These are phyloP conservation scores for Metschnikowia similis DNA, from an alignment of 805 yeast genomes.

Conservation along the genomic window DNA sequence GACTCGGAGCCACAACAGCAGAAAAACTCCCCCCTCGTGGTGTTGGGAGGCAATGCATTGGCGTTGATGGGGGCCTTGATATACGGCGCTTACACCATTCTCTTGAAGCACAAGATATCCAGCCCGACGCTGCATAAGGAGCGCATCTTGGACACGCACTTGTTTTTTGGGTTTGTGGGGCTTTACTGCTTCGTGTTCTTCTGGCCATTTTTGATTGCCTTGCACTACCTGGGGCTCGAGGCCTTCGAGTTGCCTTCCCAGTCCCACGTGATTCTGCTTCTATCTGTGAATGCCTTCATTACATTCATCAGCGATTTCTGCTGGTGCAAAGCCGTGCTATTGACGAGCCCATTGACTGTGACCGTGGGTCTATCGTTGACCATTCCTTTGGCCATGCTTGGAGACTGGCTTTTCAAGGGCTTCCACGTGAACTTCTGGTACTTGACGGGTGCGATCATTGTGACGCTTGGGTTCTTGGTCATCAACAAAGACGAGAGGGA, in stretches of 20 bases:
- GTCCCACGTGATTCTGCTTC: slow-evolving; percentile 45
- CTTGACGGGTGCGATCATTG: slow-evolving; percentile 73
- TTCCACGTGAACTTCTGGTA: slow-evolving; percentile 60
- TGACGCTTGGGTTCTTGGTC: slow-evolving; percentile 76
- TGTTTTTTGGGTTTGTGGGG: slow-evolving; percentile 95
- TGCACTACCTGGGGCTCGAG: slow-evolving; percentile 65
- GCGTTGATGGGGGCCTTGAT: slow-evolving; percentile 85
- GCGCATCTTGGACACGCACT: slow-evolving; percentile 71
- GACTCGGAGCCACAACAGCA: slow-evolving; percentile 9
- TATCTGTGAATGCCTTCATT: slow-evolving; percentile 63
- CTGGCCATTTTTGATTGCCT: slow-evolving; percentile 76
- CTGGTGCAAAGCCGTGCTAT: slow-evolving; percentile 93
- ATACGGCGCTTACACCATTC: slow-evolving; percentile 86
- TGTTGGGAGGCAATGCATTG: slow-evolving; percentile 66
- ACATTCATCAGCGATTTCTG: slow-evolving; percentile 87
- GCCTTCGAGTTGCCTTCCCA: slow-evolving; percentile 65
- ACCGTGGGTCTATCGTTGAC: slow-evolving; percentile 93
- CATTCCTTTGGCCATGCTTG: slow-evolving; percentile 86
- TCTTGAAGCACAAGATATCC: slow-evolving; percentile 65
- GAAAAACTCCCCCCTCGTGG: slow-evolving; percentile 13
- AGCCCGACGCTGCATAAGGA: slow-evolving; percentile 51
- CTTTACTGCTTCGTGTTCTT: slow-evolving; percentile 65
- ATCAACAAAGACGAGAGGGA: slow-evolving; percentile 75
- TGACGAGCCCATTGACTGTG: slow-evolving; percentile 91
- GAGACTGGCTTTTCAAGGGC: slow-evolving; percentile 73